These are phyloP conservation scores for Sisymbrium altissimum DNA, from an alignment of 345 rosid species.

Conservation along the genomic window DNA sequence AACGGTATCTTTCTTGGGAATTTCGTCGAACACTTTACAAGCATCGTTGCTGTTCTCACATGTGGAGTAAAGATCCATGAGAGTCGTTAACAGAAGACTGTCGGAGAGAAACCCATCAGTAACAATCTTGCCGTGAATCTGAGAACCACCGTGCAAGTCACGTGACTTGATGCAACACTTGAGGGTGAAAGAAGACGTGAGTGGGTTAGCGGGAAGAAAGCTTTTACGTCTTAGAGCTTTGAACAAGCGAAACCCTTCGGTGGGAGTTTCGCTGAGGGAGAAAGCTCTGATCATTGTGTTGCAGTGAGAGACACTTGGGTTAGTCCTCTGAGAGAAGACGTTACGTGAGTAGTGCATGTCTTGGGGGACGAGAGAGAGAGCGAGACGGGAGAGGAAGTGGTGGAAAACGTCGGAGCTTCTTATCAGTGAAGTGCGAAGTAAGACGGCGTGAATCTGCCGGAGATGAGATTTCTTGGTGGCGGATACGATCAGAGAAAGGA, in stretches of 20 bases:
- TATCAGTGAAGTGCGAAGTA: constrained; percentile 46
- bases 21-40: constrained; percentile 71
- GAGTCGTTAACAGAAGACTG: constrained; percentile 54
- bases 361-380: constrained; percentile 37
- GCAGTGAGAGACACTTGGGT: constrained; percentile 53
- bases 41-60: constrained; percentile 38
- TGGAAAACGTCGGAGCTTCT: constrained; percentile 45
- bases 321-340: constrained; percentile 45
- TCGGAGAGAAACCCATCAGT: constrained; percentile 64
- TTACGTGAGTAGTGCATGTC: constrained; percentile 45
- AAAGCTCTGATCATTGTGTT: constrained; percentile 72
- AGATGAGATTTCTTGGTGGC: constrained; percentile 45
- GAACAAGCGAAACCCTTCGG: constrained; percentile 51
- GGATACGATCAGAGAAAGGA: constrained; percentile 55
- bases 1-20: constrained; percentile 52
- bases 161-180: constrained; percentile 48
- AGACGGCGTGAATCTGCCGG: constrained; percentile 67
- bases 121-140: constrained; percentile 63
- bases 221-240: constrained; percentile 41
- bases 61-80: constrained; percentile 59
- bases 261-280: constrained; percentile 45
- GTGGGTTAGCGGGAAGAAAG: constrained; percentile 39
- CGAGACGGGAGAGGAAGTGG: constrained; percentile 53
- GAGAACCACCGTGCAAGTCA: constrained; percentile 48
- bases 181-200: constrained; percentile 55